Base-by-base conservation (phyloP, 140 eudicot genomes). In the Senecio squalidus region DNA sequence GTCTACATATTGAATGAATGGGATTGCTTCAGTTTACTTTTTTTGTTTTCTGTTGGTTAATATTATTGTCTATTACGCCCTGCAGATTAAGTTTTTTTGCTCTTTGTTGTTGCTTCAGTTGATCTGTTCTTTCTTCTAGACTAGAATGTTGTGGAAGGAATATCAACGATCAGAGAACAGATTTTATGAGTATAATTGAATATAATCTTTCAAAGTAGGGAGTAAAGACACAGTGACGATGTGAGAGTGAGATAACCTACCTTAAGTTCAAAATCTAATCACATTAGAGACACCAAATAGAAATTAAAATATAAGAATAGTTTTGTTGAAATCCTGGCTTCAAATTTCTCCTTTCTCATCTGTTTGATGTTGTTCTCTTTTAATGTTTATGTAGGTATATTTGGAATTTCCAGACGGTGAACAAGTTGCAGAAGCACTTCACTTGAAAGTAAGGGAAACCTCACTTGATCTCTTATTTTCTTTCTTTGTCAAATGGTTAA, bases 381-480 rank as follows among this genome's bases (percentile, higher is more conserved):
- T 30, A 60, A 66, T 40, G 62, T 20, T 60, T 31, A 41, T 74
- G 36, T 59, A 92, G 98, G 95, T 92, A 44, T 92, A 92, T 77
- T 68, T 92, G 86, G 98, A 92, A 76, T 40, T 79, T 7, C 79
- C 95, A 70, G 55, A 87, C 66, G 92, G 95, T 56, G 93, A 92
- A 75, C 58, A 55, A 43, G 64, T 87, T 62, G 98, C 96, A 44
- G 86, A 84, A 67, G 84, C 95, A 26, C 82, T 92, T 72, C 89
- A 72, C 24, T 48, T 79, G 38, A 92, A 73, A 95, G 98, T 87
- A 69, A 67, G 74, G 33, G 21, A 29, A 20, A 55, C 1, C 16
- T 5, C 24, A 41, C 18, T 34, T 2, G 1, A 36, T 70, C 27
- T 40, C 41, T 1, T 18, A 6, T 33, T 25, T 26, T 25, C 2